Evolutionary conservation across 768 basidiomycete species (phyloP), one percentile per base, ranked within the genome.

Genomic region (Suillus subluteus): DNA sequence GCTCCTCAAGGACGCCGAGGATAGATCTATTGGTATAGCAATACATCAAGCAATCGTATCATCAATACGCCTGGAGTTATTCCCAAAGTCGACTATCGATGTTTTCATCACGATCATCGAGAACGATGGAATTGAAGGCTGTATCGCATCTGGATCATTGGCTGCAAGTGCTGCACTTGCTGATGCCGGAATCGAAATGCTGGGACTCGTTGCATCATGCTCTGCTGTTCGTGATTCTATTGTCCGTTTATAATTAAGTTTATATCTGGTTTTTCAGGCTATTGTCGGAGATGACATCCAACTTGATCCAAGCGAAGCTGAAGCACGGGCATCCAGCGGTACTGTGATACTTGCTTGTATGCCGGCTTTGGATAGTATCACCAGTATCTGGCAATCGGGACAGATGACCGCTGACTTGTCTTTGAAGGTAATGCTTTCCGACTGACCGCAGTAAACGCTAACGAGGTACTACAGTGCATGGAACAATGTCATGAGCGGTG

Each of bases 71-170:
- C 84, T 98, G 50, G 95, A 97, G 72, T 83, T 92, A 1, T 83
- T 98, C n/a, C 97, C 98, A 18, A 99, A 99, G 76, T 92, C 95
- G 0, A 90, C 91, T 11, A 88, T 99, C 71, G 98, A 99, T 79
- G 82, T 99, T 55, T 97, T 93, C 77, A 81, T 99, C 62, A 91
- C 89, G 3, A 82, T 99, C 50, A 88, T 98, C 55, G 96, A 98
- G 77, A 88, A 90, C n/a, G 96, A 98, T 75, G 92, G 94, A 21
- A 83, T 92, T n/a, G 91, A 96, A 74, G 88, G 91, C 35, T 93
- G 94, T 69, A 84, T 97, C n/a, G 87, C 94, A 6, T 87, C 95
- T 1, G 96, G 93, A 6, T 83, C 91, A 12, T 86, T 95, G 7
- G 97, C 96, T 21, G 93, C 95, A 1, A 94, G 92, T 71, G 88